Evolutionary conservation across 768 basidiomycete species (phyloP), one percentile per base, ranked within the genome.

Genomic region (Mrakia gelida): DNA sequence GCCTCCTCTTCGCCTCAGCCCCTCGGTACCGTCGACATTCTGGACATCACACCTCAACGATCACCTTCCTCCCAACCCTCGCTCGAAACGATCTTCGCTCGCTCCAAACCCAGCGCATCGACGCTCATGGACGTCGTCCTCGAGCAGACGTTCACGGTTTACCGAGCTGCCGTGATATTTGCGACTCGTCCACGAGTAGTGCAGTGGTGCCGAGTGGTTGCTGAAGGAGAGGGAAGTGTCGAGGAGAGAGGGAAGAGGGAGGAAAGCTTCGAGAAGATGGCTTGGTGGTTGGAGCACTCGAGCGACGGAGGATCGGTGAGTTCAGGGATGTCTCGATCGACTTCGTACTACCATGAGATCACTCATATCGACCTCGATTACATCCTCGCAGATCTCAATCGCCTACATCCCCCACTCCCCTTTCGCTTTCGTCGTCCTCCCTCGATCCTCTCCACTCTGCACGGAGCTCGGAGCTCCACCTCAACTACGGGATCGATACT

Each of bases 221-320:
- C 61, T 13, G n/a, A 10, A n/a, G n/a, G n/a, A 11, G 32, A 28
- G 10, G n/a, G 61, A 32, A 62, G 10, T 11, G 26, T 32, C 11
- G n/a, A 62, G 61, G 61, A 62, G 61, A 62, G 16, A 62, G 61
- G n/a, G n/a, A 62, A 15, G n/a, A 62, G 61, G 61, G 61, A 62
- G 61, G 61, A 62, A 1, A 62, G 15, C n/a, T 62, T 62, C 61
- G 3, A 11, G 61, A 62, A 62, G n/a, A 32, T 32, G 61, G 61
- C 32, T 62, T 62, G 61, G 61, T 62, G 61, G 61, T 2, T 62
- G 32, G 61, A 62, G 61, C 21, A 62, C n/a, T n/a, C 61, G 61
- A 28, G n/a, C 61, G 61, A 62, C n/a, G 61, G 61, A 3, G 61
- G 61, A 1, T 62, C 61, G n/a, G 61, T 62, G 61, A 62, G 61